Base-by-base conservation (phyloP, 2,329 filamentous ascomycete species). In the Lasiodiplodia gonubiensis region DNA sequence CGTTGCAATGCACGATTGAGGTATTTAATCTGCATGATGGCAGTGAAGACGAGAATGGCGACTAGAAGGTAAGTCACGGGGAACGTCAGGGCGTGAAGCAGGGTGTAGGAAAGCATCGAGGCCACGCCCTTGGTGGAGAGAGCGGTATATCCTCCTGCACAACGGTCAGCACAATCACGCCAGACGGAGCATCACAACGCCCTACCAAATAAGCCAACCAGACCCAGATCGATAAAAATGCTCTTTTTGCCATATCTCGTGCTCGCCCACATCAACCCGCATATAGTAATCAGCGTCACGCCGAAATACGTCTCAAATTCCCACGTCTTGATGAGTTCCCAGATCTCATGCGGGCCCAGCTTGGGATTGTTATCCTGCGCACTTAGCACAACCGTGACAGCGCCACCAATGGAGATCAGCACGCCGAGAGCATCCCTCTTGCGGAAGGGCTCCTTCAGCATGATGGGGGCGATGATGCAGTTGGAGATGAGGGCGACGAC, bases 401-500 rank as follows among this genome's bases (percentile, higher is more conserved):
- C 94, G 25, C 95, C 95, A 12, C 84, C 89, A 54, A 98, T 89
- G 30, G 95, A 92, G 70, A 98, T 88, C 33, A 97, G 78, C 5
- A 99, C 94, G 11, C 95, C 95, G 81, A 92, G 89, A 55, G 93
- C 90, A 79, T 99, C 95, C 61, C 93, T 88, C 72, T 85, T 85
- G 39, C 95, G 90, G 75, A 99, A 97, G 61, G 85, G 86, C 80
- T 99, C 95, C 75, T 97, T 94, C 71, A 99, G 90, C 84, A 99
- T 89, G 70, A 95, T 89, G 0, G 95, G 95, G 2, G 95, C 95
- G 76, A 99, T 97, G 69, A 99, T 88, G 79, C 95, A 99, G 80
- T 99, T 99, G 53, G 94, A 97, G 54, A 99, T 90, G 70, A 99
- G 84, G 2, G 95, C 95, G 14, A 99, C 95, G n/a, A 99, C 95